phyloP scores from a whole-genome alignment of 345 rosid species.

The Boechera stricta region DNA sequence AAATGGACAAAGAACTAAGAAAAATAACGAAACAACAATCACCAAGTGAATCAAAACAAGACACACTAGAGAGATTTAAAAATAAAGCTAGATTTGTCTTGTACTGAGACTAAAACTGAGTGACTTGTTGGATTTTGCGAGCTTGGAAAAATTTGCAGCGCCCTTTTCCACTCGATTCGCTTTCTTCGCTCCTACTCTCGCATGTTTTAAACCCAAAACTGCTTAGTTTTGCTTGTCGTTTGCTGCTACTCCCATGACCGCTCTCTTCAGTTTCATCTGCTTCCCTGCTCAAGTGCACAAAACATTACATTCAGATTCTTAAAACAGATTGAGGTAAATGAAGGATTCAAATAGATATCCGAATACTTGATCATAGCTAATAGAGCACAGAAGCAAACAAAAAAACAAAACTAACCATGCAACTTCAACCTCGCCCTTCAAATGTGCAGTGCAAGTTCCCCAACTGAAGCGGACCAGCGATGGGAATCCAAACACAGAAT shows the following conservation, averaged over 20 bases:
- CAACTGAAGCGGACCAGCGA: conserved; percentile 92
- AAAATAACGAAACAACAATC: not conserved
- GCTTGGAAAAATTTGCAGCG: conserved; percentile 87
- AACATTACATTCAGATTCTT: not conserved
- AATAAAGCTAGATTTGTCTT: conserved; percentile 1
- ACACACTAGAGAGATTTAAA: not conserved
- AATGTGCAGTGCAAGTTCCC: conserved; percentile 84
- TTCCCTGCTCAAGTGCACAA: conserved; percentile 63
- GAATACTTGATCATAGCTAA: not conserved
- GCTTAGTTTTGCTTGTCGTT: conserved; percentile 72
- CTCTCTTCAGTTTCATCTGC: conserved; percentile 69
- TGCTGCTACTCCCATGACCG: conserved; percentile 53
- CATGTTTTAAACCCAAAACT: conserved; percentile 64
- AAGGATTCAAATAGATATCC: not conserved
- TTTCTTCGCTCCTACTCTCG: conserved; percentile 75
- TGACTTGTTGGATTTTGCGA: conserved; percentile 76
- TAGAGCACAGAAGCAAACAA: not conserved
- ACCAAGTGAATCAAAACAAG: not conserved
- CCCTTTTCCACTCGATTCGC: conserved; percentile 82
- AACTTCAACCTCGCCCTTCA: conserved; percentile 69
- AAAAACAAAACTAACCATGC: conserved; percentile 58
- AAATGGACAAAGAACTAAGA: not conserved
- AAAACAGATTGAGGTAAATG: not conserved
- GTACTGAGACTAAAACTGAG: conserved; percentile 57
- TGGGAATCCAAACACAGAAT: conserved; percentile 88